Conservation (phyloP, 148 eudicot genomes). For the Tetragonia tetragonoides region DNA sequence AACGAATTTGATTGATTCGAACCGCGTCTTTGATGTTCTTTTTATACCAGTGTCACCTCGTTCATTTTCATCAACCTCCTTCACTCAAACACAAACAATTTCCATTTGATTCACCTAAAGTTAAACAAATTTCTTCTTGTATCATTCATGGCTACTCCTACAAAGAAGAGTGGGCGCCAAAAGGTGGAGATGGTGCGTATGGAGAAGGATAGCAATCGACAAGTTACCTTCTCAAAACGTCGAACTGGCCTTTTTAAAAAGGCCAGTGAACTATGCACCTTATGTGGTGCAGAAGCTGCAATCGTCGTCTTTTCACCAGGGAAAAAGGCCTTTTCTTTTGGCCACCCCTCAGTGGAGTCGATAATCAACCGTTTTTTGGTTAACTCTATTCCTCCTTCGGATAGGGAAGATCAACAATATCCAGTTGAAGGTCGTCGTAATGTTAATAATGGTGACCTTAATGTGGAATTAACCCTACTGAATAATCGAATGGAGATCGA, state of each 20-base stretch:
- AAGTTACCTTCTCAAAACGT: conserved; percentile 35
- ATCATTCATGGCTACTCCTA: not conserved
- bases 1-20: conserved; percentile 18
- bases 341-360: conserved; percentile 27
- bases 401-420: too few species aligned
- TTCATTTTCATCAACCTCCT: not conserved
- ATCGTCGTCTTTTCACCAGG: conserved; percentile 35
- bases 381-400: not conserved
- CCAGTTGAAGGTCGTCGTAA: not conserved
- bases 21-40: not conserved
- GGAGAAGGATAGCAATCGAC: conserved; percentile 36
- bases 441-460: conserved; percentile 14
- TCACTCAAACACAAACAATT: conserved; percentile 14
- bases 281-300: conserved; percentile 30
- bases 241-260: conserved; percentile 32
- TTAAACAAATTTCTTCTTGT: not conserved
- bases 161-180: conserved; percentile 26
- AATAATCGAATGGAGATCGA: conserved; percentile 30
- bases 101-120: conserved; percentile 20
- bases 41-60: conserved; percentile 2
- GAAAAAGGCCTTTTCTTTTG: conserved; percentile 28
- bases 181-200: conserved; percentile 27
- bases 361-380: conserved; percentile 13
- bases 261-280: conserved; percentile 31
- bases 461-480: conserved; percentile 28